Conservation (phyloP, 805 yeast species). For the Nakazawaea holstii region DNA sequence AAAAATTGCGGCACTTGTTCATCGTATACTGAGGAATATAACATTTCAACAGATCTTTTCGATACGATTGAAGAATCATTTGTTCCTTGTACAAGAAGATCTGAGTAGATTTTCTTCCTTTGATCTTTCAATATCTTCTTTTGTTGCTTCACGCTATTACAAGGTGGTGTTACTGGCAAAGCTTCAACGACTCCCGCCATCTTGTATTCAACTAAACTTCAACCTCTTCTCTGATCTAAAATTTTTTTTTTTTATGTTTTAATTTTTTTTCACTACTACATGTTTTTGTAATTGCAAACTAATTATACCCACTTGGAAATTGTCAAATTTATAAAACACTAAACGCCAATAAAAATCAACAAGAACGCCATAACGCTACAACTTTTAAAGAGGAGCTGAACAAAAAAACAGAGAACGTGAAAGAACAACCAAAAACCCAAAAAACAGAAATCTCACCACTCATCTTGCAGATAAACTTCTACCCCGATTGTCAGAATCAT, state of each 20-base stretch:
- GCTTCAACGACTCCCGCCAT: not conserved
- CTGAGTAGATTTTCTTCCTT: slow-evolving; percentile 46
- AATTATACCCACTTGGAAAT: no score
- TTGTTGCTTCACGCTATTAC: not conserved
- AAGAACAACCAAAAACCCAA: no score
- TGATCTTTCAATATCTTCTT: slow-evolving; percentile 33
- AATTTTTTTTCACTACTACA: not conserved
- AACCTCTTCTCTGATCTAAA: not conserved
- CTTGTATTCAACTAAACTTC: not conserved
- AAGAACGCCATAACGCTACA: no score
- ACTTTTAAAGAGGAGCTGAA: no score
- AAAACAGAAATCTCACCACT: no score
- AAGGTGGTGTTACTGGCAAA: no score
- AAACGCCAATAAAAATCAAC: no score
- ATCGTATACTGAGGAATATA: slow-evolving; percentile 35
- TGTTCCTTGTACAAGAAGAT: slow-evolving; percentile 75
- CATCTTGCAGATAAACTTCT: no score
- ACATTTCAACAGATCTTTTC: slow-evolving; percentile 69
- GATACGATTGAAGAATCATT: slow-evolving; percentile 81
- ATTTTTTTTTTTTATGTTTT: not conserved
- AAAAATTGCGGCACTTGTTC: slow-evolving; percentile 42
- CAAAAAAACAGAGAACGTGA: no score
- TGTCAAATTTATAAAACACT: no score
- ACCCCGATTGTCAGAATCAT: no score
- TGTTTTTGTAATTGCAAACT: not conserved